Percentiles rank a stretch among this genome's conserved stretches.
phyloP scores from a whole-genome alignment of 352 stramenopile species.

The Phytopythium litorale region DNA sequence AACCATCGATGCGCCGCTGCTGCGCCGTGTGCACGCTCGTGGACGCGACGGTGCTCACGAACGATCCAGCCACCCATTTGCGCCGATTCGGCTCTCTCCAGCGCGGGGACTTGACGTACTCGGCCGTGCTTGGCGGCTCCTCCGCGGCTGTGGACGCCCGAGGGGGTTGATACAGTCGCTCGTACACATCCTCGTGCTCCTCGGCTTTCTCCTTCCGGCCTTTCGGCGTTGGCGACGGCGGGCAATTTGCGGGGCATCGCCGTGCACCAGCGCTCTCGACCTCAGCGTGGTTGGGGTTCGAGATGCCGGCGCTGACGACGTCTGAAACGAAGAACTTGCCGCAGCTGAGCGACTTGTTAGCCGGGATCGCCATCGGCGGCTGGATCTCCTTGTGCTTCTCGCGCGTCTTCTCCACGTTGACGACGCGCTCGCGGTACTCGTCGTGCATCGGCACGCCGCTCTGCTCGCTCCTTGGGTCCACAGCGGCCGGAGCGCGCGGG shows the following conservation, averaged over 20 bases:
- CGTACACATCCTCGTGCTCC: slow-evolving; percentile 14
- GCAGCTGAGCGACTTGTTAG: slow-evolving; percentile 51
- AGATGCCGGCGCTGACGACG: slow-evolving; percentile 17
- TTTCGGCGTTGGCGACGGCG: slow-evolving; percentile 20
- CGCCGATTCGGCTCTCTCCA: slow-evolving; percentile 48
- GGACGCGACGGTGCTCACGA: slow-evolving; percentile 44
- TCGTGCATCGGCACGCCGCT: slow-evolving; percentile 21
- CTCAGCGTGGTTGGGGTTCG: slow-evolving; percentile 18
- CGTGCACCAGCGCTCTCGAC: slow-evolving; percentile 10
- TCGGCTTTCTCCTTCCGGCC: slow-evolving; percentile 11
- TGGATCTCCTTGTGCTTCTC: slow-evolving; percentile 73
- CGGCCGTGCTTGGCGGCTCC: slow-evolving; percentile 35
- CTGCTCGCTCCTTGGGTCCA: neutral
- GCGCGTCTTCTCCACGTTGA: slow-evolving; percentile 52
- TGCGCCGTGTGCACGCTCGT: slow-evolving; percentile 44
- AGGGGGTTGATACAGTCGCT: slow-evolving; percentile 23
- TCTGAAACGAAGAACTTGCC: slow-evolving; percentile 61
- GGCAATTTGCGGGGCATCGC: slow-evolving; percentile 20
- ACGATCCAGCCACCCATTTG: slow-evolving; percentile 47
- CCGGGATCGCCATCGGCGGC: slow-evolving; percentile 47
- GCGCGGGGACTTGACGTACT: slow-evolving; percentile 52
- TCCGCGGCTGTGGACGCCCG: slow-evolving; percentile 17
- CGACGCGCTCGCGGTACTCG: slow-evolving; percentile 38
- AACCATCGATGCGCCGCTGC: slow-evolving; percentile 38
- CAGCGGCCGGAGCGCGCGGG: neutral